These are phyloP conservation scores for Salix suchowensis DNA, from an alignment of 345 rosid species.

Conservation along the genomic window DNA sequence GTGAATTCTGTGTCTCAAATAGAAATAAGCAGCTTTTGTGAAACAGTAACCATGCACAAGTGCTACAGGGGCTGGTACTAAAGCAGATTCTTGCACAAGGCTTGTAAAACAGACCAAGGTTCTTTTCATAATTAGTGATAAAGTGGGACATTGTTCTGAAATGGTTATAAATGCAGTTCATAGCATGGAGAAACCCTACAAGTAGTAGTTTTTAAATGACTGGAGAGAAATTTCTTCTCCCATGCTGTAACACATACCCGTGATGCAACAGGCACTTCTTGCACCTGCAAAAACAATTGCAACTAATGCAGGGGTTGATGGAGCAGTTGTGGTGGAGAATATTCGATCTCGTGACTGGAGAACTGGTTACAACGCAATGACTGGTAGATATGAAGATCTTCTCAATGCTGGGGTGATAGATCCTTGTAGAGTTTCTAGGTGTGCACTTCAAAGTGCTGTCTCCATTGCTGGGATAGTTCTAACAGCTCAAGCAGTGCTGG, in stretches of 20 bases:
- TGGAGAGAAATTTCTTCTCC: background rate
- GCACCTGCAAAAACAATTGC: too few species aligned
- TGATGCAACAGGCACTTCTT: too few species aligned
- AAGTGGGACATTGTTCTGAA: background rate
- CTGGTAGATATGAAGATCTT: too few species aligned
- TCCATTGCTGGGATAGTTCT: conserved; percentile 44
- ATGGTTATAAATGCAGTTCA: background rate
- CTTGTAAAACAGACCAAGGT: too few species aligned
- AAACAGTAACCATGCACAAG: background rate
- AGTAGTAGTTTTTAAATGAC: background rate
- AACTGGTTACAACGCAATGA: too few species aligned
- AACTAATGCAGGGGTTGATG: too few species aligned
- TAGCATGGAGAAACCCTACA: background rate
- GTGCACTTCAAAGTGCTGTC: conserved; percentile 76
- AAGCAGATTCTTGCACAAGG: too few species aligned
- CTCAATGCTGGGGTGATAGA: too few species aligned
- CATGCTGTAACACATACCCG: conserved; percentile 22
- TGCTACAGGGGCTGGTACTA: too few species aligned
- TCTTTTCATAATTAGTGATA: background rate
- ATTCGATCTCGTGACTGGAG: too few species aligned
- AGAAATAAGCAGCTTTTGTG: background rate
- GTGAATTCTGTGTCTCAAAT: background rate
- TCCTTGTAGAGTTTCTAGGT: conserved; percentile 74
- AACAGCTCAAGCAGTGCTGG: conserved; percentile 17
- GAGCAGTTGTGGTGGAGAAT: too few species aligned